Conservation (phyloP, 495 filamentous ascomycete genomes). For the Mytilinidion resinicola region DNA sequence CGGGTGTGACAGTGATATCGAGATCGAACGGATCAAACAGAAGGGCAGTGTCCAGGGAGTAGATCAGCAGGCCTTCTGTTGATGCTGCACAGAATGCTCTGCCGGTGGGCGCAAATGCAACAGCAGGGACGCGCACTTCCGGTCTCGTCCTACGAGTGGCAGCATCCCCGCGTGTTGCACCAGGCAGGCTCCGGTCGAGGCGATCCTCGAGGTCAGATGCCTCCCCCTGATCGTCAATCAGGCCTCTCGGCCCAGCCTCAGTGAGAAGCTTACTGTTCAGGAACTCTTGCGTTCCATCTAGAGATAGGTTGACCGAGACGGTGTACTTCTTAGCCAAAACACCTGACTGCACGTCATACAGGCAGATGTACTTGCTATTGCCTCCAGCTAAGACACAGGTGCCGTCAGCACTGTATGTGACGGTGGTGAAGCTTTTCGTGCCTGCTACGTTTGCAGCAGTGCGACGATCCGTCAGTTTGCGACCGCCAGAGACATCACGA, state of each 20-base stretch:
- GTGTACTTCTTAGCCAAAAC: constrained; percentile 91
- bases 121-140: constrained; percentile 76
- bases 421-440: constrained; percentile 80
- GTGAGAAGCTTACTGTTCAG: constrained; percentile 87
- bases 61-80: constrained; percentile 89
- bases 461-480: constrained; percentile 75
- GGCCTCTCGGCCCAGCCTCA: constrained; percentile 75
- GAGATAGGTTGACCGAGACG: constrained; percentile 83
- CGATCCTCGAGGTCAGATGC: constrained; percentile 83
- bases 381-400: constrained; percentile 83
- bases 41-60: constrained; percentile 68
- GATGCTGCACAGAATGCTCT: constrained; percentile 89
- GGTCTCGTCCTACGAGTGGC: constrained; percentile 66
- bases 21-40: constrained; percentile 95
- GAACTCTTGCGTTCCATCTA: constrained; percentile 94
- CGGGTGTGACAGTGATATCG: constrained; percentile 83
- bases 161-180: constrained; percentile 77
- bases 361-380: constrained; percentile 94
- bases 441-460: constrained; percentile 85
- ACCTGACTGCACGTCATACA: constrained; percentile 85
- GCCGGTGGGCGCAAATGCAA: constrained; percentile 83
- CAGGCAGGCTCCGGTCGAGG: constrained; percentile 77
- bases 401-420: constrained; percentile 87
- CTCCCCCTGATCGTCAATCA: constrained; percentile 82
- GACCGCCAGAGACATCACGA: constrained; percentile 86